phyloP scores from a whole-genome alignment of 2,329 filamentous ascomycete species.

The Neofusicoccum cordaticola region DNA sequence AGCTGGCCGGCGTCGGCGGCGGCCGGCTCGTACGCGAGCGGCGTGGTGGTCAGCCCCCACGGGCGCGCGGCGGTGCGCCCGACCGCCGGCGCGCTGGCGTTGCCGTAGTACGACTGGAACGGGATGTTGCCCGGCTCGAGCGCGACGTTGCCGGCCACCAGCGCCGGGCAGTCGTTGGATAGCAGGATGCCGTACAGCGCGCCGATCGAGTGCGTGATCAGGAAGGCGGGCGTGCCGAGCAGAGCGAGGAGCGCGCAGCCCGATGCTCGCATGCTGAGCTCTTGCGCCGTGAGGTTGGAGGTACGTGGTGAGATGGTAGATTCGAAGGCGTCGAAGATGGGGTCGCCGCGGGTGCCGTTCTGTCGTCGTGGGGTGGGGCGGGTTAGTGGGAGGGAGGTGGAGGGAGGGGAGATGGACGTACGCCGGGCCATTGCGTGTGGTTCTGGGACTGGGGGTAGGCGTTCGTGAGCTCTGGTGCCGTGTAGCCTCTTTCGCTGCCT shows the following conservation, averaged over 20 bases:
- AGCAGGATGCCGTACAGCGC: conserved; percentile 25
- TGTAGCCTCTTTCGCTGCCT: conserved; percentile 12
- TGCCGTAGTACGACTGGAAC: conserved; percentile 21
- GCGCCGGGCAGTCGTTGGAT: conserved; percentile 24
- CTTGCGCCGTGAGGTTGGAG: conserved; percentile 21
- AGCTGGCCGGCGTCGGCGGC: conserved; percentile 13
- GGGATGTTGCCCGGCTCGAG: conserved; percentile 22
- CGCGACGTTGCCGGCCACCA: conserved; percentile 25
- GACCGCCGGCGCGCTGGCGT: conserved; percentile 12
- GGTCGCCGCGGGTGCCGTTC: conserved; percentile 40
- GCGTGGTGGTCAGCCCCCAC: conserved; percentile 17
- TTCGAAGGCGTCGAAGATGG: conserved; percentile 50
- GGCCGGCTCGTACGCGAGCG: conserved; percentile 6
- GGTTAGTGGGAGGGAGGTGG: no score
- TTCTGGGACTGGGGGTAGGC: conserved; percentile 18
- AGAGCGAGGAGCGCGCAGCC: conserved; percentile 40
- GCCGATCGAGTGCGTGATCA: conserved; percentile 46
- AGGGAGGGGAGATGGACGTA: no score
- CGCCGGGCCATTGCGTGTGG: conserved; percentile 34
- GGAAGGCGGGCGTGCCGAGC: conserved; percentile 39
- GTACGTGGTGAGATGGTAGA: conserved; percentile 17
- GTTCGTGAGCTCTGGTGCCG: conserved; percentile 9
- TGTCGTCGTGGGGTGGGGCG: no score
- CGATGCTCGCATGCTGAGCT: conserved; percentile 20
- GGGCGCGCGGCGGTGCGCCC: conserved; percentile 9